Evolutionary conservation across 2,329 filamentous ascomycete species (phyloP).

Genomic region (Aspergillus versicolor): DNA sequence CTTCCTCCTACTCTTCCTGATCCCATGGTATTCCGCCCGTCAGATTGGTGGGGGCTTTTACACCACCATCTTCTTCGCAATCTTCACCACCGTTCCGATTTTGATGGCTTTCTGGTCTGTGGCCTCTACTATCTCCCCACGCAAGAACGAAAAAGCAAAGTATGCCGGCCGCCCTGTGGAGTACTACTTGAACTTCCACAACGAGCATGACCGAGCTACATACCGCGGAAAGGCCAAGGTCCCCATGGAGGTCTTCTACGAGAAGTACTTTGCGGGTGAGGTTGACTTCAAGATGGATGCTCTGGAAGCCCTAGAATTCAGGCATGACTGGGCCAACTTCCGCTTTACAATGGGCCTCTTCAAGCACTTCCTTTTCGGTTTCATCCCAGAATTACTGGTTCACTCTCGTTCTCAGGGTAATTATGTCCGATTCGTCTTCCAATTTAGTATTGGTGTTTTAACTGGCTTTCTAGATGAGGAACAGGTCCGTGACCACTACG

Average conservation of each 20-base stretch:
- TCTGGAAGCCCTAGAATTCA: slow-evolving; percentile 85
- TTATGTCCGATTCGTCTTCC: background rate
- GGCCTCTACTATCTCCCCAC: slow-evolving; percentile 76
- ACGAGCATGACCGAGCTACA: slow-evolving; percentile 45
- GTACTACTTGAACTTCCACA: slow-evolving; percentile 66
- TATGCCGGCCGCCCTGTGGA: slow-evolving; percentile 84
- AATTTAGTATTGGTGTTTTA: background rate
- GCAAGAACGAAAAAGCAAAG: slow-evolving; percentile 88
- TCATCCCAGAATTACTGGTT: slow-evolving; percentile 87
- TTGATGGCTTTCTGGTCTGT: slow-evolving; percentile 79
- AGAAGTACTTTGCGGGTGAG: slow-evolving; percentile 95
- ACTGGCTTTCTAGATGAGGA: slow-evolving; percentile 71
- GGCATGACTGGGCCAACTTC: slow-evolving; percentile 97
- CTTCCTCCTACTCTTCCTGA: slow-evolving; percentile 64
- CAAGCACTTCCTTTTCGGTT: slow-evolving; percentile 82
- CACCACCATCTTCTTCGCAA: slow-evolving; percentile 81
- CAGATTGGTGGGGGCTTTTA: slow-evolving; percentile 81
- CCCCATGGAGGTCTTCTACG: slow-evolving; percentile 78
- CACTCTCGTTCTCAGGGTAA: slow-evolving; percentile 84
- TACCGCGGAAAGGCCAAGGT: slow-evolving; percentile 53
- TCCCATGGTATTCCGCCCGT: slow-evolving; percentile 80
- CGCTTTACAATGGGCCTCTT: slow-evolving; percentile 82
- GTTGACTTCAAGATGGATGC: slow-evolving; percentile 94
- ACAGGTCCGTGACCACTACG: slow-evolving; percentile 96
- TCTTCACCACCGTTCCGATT: slow-evolving; percentile 77